phyloP scores from a whole-genome alignment of 1,284 basidiomycete genomes.

The Phaffia rhodozyma region DNA sequence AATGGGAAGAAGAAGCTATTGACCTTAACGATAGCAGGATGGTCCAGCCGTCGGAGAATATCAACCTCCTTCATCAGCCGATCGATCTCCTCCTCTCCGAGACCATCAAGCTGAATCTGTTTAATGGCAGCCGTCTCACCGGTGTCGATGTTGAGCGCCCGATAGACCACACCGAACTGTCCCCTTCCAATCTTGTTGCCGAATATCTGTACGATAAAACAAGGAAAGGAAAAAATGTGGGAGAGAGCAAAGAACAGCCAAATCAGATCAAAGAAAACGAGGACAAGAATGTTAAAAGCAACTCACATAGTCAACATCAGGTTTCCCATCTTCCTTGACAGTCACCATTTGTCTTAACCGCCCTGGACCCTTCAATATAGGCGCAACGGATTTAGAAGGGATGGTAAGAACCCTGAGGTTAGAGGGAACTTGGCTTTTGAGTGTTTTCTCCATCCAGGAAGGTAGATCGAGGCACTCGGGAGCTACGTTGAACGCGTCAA shows the following conservation, averaged over 20 bases:
- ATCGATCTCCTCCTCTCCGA: slow-evolving; percentile 63
- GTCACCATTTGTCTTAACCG: slow-evolving; percentile 54
- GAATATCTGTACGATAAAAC: slow-evolving; percentile 69
- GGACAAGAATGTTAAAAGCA: neutral
- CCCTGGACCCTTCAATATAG: too few relatives aligned
- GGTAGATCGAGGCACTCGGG: too few relatives aligned
- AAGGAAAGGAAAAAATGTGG: slow-evolving; percentile 75
- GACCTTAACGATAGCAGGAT: slow-evolving; percentile 78
- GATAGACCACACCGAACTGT: slow-evolving; percentile 90
- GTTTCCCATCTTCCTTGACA: slow-evolving; percentile 66
- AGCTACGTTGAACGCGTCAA: too few relatives aligned
- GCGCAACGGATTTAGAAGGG: too few relatives aligned
- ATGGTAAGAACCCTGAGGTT: too few relatives aligned
- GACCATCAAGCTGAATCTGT: slow-evolving; percentile 70
- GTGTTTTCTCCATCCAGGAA: too few relatives aligned
- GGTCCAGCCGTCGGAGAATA: slow-evolving; percentile 70
- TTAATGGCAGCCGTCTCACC: slow-evolving; percentile 94
- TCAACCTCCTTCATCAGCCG: slow-evolving; percentile 87
- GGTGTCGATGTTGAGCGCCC: slow-evolving; percentile 78
- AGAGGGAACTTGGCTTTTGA: too few relatives aligned
- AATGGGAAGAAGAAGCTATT: too few relatives aligned
- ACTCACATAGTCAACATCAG: slow-evolving; percentile 71
- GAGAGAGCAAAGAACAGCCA: slow-evolving; percentile 11
- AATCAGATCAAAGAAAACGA: slow-evolving; percentile 16
- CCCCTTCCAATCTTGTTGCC: slow-evolving; percentile 91